phyloP scores from a whole-genome alignment of 2,329 filamentous ascomycete species.

The Apiospora hydei region DNA sequence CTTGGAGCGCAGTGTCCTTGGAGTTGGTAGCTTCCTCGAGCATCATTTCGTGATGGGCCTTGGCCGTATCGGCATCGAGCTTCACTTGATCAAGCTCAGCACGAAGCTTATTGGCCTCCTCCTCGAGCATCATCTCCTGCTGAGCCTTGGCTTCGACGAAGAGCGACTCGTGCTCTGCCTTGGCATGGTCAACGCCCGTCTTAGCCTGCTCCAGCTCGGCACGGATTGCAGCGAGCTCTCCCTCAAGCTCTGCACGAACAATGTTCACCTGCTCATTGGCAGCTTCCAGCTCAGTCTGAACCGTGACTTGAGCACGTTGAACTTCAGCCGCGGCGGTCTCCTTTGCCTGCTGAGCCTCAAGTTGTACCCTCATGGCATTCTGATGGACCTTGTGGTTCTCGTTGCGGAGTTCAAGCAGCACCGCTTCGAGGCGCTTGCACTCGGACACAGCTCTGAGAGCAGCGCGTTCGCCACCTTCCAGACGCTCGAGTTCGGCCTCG shows the following conservation, averaged over 20 bases:
- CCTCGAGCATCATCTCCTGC: conserved; percentile 81
- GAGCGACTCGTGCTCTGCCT: conserved; percentile 79
- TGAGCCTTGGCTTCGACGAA: conserved; percentile 79
- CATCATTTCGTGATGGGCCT: conserved; percentile 82
- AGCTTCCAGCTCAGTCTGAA: conserved; percentile 83
- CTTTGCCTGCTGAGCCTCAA: conserved; percentile 84
- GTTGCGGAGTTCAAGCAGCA: conserved; percentile 63
- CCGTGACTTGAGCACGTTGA: conserved; percentile 77
- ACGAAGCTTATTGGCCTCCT: conserved; percentile 75
- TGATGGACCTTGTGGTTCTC: conserved; percentile 79
- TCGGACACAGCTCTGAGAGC: conserved; percentile 70
- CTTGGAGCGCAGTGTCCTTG: conserved; percentile 37
- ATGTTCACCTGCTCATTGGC: conserved; percentile 88
- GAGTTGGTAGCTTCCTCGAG: conserved; percentile 76
- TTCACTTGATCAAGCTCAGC: conserved; percentile 79
- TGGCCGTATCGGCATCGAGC: conserved; percentile 81
- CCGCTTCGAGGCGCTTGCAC: conserved; percentile 64
- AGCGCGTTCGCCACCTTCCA: conserved; percentile 69
- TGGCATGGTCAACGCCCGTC: conserved; percentile 78
- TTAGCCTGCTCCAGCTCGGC: conserved; percentile 76
- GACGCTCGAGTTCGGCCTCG: conserved; percentile 70
- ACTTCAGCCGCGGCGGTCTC: conserved; percentile 83
- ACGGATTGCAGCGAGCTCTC: conserved; percentile 75
- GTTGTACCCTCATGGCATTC: conserved; percentile 72
- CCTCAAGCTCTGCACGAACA: conserved; percentile 81